A percentile compares a stretch with the other conserved stretches of the same genome.
Evolutionary conservation across 1,284 basidiomycete genomes (phyloP).

Genomic region (Ceratobasidium sp.): DNA sequence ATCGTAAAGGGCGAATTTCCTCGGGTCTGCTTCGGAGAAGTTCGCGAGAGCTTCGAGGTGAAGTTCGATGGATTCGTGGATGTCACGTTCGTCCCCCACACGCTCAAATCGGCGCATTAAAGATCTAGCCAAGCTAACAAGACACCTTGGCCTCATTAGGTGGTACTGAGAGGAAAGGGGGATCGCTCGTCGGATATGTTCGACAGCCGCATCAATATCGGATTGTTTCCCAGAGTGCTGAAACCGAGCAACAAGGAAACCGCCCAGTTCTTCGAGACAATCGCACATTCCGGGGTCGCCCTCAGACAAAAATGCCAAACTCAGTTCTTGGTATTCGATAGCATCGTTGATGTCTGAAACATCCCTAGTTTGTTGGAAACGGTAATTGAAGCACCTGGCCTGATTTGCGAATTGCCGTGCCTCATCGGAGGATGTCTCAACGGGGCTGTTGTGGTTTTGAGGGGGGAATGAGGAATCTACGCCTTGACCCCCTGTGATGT

Average conservation of each 20-base stretch:
- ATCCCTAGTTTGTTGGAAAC: too few relatives aligned
- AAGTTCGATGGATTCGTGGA: background rate
- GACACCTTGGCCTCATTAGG: too few relatives aligned
- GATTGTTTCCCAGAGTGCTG: background rate
- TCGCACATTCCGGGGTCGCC: background rate
- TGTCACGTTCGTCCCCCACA: conserved; percentile 4
- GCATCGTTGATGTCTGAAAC: background rate
- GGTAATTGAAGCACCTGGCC: too few relatives aligned
- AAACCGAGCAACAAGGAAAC: background rate
- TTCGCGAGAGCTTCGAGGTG: background rate
- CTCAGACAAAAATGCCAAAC: background rate
- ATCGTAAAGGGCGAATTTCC: background rate
- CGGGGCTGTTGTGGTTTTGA: too few relatives aligned
- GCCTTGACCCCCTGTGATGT: too few relatives aligned
- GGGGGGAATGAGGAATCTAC: too few relatives aligned
- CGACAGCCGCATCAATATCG: conserved; percentile 9
- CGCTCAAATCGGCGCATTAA: background rate
- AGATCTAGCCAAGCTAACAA: too few relatives aligned
- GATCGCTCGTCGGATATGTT: background rate
- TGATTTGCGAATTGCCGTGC: too few relatives aligned
- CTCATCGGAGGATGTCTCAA: too few relatives aligned
- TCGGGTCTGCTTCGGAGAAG: too few relatives aligned
- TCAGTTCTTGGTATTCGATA: background rate
- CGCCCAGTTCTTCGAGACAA: background rate
- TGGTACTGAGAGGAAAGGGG: background rate